Percentiles rank a stretch among this genome's conserved stretches.
phyloP scores from a whole-genome alignment of 495 filamentous ascomycete species.

The Talaromyces ruber region DNA sequence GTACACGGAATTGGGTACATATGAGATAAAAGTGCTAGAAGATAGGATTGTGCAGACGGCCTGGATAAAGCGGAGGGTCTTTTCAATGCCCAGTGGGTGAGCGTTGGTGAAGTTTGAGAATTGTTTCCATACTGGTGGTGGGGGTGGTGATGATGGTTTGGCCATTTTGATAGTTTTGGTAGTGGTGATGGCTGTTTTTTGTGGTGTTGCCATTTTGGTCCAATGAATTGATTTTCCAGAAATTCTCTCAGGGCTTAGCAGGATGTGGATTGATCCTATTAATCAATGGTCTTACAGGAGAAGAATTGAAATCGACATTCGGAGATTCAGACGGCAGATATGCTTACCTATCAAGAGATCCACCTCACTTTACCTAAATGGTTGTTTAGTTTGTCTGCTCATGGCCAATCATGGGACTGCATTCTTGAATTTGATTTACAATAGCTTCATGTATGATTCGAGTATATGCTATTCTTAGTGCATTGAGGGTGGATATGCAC shows the following conservation, averaged over 20 bases:
- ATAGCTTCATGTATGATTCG: background rate
- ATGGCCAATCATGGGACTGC: background rate
- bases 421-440: background rate
- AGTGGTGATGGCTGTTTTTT: background rate
- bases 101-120: constrained; percentile 28
- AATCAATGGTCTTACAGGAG: background rate
- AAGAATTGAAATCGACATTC: background rate
- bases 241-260: background rate
- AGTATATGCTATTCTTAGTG: background rate
- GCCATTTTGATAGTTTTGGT: background rate
- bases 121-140: constrained; percentile 10
- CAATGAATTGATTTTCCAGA: background rate
- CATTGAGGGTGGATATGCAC: background rate
- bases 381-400: background rate
- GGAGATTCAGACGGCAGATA: background rate
- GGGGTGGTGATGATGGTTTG: background rate
- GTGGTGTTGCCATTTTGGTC: background rate
- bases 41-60: constrained; percentile 35
- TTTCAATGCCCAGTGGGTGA: constrained; percentile 44
- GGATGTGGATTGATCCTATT: background rate
- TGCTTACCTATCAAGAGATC: background rate
- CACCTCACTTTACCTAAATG: background rate
- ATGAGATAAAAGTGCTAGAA: constrained; percentile 1
- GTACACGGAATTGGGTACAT: constrained; percentile 1
- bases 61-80: constrained; percentile 54